These are phyloP conservation scores for Apiospora hydei DNA, from an alignment of 2,329 filamentous ascomycete genomes.

Conservation along the genomic window DNA sequence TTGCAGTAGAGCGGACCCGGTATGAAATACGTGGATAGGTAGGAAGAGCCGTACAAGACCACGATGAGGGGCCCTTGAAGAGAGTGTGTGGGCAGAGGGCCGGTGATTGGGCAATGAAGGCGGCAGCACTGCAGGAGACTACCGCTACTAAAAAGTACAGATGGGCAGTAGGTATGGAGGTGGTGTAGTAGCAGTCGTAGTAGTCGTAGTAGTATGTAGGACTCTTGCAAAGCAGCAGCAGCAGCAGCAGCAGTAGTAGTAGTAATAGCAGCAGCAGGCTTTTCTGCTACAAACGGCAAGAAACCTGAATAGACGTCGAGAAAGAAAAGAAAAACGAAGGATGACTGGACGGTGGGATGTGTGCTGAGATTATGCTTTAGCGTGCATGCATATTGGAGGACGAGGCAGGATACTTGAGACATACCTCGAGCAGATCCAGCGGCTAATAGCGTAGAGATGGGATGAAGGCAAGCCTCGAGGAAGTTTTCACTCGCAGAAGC, in stretches of 20 bases:
- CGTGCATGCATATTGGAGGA: conserved; percentile 5
- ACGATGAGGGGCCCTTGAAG: conserved; percentile 8
- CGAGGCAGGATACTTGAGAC: not conserved
- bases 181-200: not conserved
- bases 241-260: not conserved
- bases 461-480: not conserved
- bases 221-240: not conserved
- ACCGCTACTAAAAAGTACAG: not conserved
- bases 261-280: not conserved
- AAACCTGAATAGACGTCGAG: not conserved
- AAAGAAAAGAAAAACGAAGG: not conserved
- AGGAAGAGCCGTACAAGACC: conserved; percentile 13
- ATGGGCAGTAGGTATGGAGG: not conserved
- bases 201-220: not conserved
- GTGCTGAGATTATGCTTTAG: conserved; percentile 20
- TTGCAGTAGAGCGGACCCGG: conserved; percentile 20
- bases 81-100: conserved; percentile 1
- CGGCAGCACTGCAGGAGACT: conserved; percentile 15
- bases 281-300: not conserved
- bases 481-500: not conserved
- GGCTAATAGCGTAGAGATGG: not conserved
- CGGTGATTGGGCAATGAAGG: conserved; percentile 5
- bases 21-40: conserved; percentile 17
- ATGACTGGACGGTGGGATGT: conserved; percentile 10
- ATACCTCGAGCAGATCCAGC: not conserved